Conservation (phyloP, 176 grass and related monocot species). For the Guadua angustifolia region DNA sequence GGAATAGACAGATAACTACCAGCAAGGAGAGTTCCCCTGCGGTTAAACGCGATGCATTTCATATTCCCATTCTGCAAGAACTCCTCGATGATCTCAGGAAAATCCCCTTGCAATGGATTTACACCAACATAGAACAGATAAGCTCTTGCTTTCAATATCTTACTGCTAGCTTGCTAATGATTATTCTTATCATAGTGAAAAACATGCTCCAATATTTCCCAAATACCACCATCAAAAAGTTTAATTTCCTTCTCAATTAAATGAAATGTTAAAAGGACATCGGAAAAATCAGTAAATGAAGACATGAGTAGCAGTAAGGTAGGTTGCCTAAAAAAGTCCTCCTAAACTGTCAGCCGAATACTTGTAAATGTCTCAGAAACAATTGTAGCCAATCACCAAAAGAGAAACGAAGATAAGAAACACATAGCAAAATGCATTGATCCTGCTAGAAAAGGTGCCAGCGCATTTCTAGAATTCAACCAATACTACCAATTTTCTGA, state of each 20-base stretch:
- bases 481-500: not conserved
- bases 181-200: constrained; percentile 18
- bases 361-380: not conserved
- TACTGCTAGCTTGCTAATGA: not conserved
- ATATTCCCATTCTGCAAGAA: constrained; percentile 96
- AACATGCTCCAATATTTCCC: not conserved
- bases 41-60: constrained; percentile 99
- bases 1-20: constrained; percentile 56
- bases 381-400: constrained; percentile 5
- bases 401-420: not conserved
- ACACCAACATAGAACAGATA: constrained; percentile 43
- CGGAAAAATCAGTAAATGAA: not conserved
- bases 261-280: constrained; percentile 14
- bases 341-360: constrained; percentile 18
- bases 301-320: not conserved
- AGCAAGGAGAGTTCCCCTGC: constrained; percentile 90
- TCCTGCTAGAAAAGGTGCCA: not conserved
- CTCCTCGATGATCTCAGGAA: constrained; percentile 98
- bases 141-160: constrained; percentile 31
- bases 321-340: not conserved
- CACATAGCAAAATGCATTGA: constrained; percentile 25
- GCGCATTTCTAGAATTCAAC: constrained; percentile 15
- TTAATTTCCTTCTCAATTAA: constrained; percentile 16
- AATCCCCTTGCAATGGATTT: constrained; percentile 98
- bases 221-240: constrained; percentile 23